Evolutionary conservation across 257 asterid genomes (phyloP), one percentile per base, ranked within the genome.

Genomic region (Oldenlandia corymbosa): DNA sequence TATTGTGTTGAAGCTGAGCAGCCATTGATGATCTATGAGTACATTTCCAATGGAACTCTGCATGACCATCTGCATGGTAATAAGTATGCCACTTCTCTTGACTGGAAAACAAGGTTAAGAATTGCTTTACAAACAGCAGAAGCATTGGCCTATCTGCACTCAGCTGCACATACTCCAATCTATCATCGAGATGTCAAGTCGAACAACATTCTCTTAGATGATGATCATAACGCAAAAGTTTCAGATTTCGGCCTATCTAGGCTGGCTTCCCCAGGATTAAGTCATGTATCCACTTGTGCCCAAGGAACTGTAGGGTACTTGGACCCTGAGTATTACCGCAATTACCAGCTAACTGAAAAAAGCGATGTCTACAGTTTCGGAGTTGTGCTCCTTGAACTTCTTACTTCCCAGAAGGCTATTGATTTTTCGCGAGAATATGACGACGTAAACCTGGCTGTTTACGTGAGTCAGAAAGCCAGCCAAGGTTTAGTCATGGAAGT

Each of bases 171-270:
- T 24, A 75, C 81, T 53, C 84, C 84, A 13, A 76, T 79, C 55
- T 76, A 73, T 62, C 84, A 79, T 12, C 71, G 84, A 71, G 84
- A 79, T 70, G 68, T 79, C 53, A 79, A 79, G 62, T 79, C 84
- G 21, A 73, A 77, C 54, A 79, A 79, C 64, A 79, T 79, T 48
- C 79, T 79, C 47, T 34, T 79, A 49, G 81, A 76, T 36, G 62
- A 67, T 4, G 72, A 70, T 2, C 70, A 67, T 71, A 73, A 68
- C 30, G 79, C 75, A 16, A 79, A 79, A 73, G 84, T 79, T 20
- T 65, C 84, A 16, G 81, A 79, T 32, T 79, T 79, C 17, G 81
- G 84, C 41, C 46, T 73, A 12, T 79, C 84, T 24, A 73, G 84
- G 60, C 58, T 79, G 55, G 84, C 79, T 65, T 52, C 60, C 42